Evolutionary conservation across 306 rosid genomes (phyloP), one percentile per base, ranked within the genome.

Genomic region (Erythrophleum fordii): DNA sequence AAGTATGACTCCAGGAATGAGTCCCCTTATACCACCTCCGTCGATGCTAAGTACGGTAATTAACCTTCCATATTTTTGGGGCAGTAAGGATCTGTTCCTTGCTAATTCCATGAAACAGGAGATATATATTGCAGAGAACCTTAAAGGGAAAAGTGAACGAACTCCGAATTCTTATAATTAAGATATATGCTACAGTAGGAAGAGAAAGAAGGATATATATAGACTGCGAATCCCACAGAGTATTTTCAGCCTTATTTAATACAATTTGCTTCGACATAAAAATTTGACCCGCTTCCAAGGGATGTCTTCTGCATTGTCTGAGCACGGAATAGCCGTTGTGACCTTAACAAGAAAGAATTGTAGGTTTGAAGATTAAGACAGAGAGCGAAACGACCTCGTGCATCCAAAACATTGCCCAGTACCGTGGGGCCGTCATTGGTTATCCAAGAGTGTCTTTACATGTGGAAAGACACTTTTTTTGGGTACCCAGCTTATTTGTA

Each of bases 11-110:
- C 84, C 97, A 0, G 91, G 97, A 41, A 92, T 92, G 48, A 90
- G 39, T 51, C 97, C 94, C 76, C 93, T 84, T 0, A 88, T 83
- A 26, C 94, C 94, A 49, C 97, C 97, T 0, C 94, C 94, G 16
- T 92, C 93, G 5, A 92, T 86, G 82, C 94, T 92, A 37, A 92
- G 94, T 74, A 92, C 52, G 23, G 94, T 90, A 6, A 90, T 73
- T 18, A 88, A 23, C 80, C 87, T 86, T 42, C 94, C 94, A 66
- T 88, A 90, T 23, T 91, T 92, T 55, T 92, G 94, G 45, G 92
- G 84, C 48, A 39, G 81, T 69, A 85, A 66, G 31, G 64, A 56
- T 58, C 65, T 8, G 8, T 25, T 58, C 35, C 25, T 58, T 58
- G 12, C 66, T 59, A 56, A 56, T 23, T 6, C 66, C 66, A 25